A percentile compares a stretch with the other conserved stretches of the same genome.
These are phyloP conservation scores for Ganoderma lucidum DNA, from an alignment of 1,284 basidiomycete species.

Conservation along the genomic window DNA sequence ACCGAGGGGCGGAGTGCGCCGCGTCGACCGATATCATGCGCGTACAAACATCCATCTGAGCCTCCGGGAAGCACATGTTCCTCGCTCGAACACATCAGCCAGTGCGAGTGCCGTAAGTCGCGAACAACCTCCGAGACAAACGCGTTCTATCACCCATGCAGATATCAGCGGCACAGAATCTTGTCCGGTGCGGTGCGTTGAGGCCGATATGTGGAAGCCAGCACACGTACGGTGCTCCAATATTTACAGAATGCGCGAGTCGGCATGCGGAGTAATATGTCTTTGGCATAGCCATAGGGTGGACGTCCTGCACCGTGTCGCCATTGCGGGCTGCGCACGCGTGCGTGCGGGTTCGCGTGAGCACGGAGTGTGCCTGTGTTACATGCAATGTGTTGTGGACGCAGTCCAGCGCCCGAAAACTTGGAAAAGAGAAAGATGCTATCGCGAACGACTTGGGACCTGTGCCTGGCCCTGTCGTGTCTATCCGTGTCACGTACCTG, in stretches of 20 bases:
- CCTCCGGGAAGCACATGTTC: background rate
- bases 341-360: background rate
- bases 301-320: background rate
- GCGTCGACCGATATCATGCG: background rate
- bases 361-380: slow-evolving; percentile 3
- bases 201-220: background rate
- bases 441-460: background rate
- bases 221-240: background rate
- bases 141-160: background rate
- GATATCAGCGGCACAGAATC: background rate
- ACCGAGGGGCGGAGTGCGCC: background rate
- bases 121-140: background rate
- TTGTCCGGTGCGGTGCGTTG: background rate
- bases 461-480: slow-evolving; percentile 7
- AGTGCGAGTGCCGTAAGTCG: background rate
- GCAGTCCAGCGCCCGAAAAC: background rate
- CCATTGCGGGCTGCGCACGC: slow-evolving; percentile 1
- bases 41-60: background rate
- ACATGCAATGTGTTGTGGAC: background rate
- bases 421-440: background rate
- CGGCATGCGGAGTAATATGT: background rate
- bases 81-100: background rate
- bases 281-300: background rate
- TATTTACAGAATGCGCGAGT: background rate
- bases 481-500: background rate